Conservation (phyloP, 2,329 filamentous ascomycete genomes). For the Fusarium siculi region DNA sequence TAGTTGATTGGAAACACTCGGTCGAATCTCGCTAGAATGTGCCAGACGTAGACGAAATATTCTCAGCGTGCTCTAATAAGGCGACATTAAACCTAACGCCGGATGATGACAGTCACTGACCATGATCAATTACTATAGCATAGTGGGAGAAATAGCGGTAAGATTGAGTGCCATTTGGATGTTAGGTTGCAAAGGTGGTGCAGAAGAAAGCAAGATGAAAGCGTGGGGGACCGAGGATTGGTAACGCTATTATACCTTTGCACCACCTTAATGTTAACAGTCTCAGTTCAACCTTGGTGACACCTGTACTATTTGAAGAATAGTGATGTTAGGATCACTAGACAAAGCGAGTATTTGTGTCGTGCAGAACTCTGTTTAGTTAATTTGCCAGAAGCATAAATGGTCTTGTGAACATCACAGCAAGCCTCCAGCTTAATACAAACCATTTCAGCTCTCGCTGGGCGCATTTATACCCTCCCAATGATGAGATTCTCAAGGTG, state of each 20-base stretch:
- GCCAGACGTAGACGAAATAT: not conserved
- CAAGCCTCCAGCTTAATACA: too few relatives aligned
- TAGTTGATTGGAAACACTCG: not conserved
- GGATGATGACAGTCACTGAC: not conserved
- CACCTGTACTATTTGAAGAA: not conserved
- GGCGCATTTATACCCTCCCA: too few relatives aligned
- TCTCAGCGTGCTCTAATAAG: not conserved
- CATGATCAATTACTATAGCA: not conserved
- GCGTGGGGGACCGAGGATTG: not conserved
- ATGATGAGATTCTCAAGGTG: too few relatives aligned
- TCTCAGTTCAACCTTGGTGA: too few relatives aligned
- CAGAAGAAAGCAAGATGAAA: not conserved
- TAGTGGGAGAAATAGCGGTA: not conserved
- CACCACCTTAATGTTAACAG: fast-evolving
- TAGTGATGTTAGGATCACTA: too few relatives aligned
- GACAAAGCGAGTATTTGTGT: too few relatives aligned
- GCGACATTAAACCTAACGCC: not conserved
- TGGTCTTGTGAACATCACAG: too few relatives aligned
- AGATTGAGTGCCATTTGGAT: not conserved
- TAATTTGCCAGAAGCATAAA: too few relatives aligned
- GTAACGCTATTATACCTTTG: not conserved
- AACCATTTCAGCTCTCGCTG: too few relatives aligned
- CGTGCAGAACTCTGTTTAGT: too few relatives aligned
- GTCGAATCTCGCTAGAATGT: too few relatives aligned
- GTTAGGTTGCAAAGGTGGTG: not conserved